Percentiles rank a stretch among this genome's conserved stretches.
Conservation (phyloP, 2,329 filamentous ascomycete genomes). For the Epichloe scottii region DNA sequence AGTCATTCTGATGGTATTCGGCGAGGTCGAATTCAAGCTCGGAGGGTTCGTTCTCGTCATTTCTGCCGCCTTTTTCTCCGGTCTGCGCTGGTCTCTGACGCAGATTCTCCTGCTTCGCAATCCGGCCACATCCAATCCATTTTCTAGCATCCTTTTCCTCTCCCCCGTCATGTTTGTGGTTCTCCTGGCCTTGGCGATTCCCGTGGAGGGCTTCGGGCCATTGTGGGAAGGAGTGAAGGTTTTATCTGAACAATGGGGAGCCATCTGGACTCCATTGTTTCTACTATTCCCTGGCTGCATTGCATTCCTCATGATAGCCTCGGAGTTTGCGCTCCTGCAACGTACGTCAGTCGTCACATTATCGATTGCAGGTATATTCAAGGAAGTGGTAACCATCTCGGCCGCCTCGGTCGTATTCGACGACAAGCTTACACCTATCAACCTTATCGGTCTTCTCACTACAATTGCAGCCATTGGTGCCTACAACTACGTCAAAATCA, state of each 20-base stretch:
- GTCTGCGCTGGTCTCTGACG: slow-evolving; percentile 96
- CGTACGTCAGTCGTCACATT: slow-evolving; percentile 92
- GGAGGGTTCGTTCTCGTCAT: slow-evolving; percentile 89
- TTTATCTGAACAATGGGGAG: slow-evolving; percentile 57
- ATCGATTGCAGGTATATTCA: slow-evolving; percentile 96
- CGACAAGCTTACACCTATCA: slow-evolving; percentile 76
- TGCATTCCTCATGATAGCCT: slow-evolving; percentile 92
- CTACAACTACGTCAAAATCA: slow-evolving; percentile 93
- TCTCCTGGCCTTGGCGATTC: slow-evolving; percentile 67
- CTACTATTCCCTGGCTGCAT: slow-evolving; percentile 82
- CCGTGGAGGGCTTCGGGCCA: slow-evolving; percentile 66
- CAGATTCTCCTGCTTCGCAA: slow-evolving; percentile 91
- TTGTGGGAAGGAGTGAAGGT: slow-evolving; percentile 52
- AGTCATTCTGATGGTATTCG: slow-evolving; percentile 96
- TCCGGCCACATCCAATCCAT: slow-evolving; percentile 89
- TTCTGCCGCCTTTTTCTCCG: slow-evolving; percentile 84
- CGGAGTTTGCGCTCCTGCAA: slow-evolving; percentile 89
- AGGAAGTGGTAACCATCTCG: slow-evolving; percentile 92
- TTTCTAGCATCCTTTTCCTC: slow-evolving; percentile 95
- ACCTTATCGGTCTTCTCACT: slow-evolving; percentile 74
- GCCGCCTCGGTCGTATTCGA: slow-evolving; percentile 81
- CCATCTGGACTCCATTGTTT: slow-evolving; percentile 52
- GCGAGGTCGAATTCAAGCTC: slow-evolving; percentile 79
- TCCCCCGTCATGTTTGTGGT: slow-evolving; percentile 91
- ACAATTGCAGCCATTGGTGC: slow-evolving; percentile 76